Evolutionary conservation across 202 grass and related monocot species (phyloP).

Genomic region (Saccharum hybrid): DNA sequence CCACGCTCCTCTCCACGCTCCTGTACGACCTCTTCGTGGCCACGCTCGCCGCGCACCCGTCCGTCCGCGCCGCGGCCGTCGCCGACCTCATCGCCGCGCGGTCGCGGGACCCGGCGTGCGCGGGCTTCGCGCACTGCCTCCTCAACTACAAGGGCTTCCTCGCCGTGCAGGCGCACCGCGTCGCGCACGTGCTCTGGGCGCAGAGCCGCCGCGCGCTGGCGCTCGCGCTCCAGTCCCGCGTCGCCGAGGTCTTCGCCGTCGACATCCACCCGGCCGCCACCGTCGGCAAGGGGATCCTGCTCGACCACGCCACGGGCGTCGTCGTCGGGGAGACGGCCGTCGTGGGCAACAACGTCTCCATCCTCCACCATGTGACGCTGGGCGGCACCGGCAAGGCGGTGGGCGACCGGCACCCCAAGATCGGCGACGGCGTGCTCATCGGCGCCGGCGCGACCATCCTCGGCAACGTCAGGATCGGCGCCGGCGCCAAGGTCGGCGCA

Average conservation of each 20-base stretch:
- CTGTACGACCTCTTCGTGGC: slow-evolving; percentile 88
- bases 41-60: slow-evolving; percentile 57
- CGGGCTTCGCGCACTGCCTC: slow-evolving; percentile 81
- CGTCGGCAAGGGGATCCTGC: slow-evolving; percentile 79
- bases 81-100: slow-evolving; percentile 77
- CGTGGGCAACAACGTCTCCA: slow-evolving; percentile 82
- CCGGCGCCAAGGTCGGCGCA: slow-evolving; percentile 84
- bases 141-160: slow-evolving; percentile 97
- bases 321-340: slow-evolving; percentile 92
- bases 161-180: slow-evolving; percentile 84
- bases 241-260: slow-evolving; percentile 91
- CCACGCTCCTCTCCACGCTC: slow-evolving; percentile 84
- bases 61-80: slow-evolving; percentile 57
- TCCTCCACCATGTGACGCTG: slow-evolving; percentile 95
- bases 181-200: slow-evolving; percentile 81
- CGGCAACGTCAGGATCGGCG: slow-evolving; percentile 80
- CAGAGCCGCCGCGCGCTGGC: slow-evolving; percentile 74
- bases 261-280: slow-evolving; percentile 86
- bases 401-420: slow-evolving; percentile 89
- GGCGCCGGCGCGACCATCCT: slow-evolving; percentile 89
- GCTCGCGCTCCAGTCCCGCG: slow-evolving; percentile 86
- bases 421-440: slow-evolving; percentile 77
- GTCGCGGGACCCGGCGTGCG: slow-evolving; percentile 72
- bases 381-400: slow-evolving; percentile 88
- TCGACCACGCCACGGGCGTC: slow-evolving; percentile 87